Evolutionary conservation across 805 yeast species (phyloP).

Genomic region (Candida manassasensis): DNA sequence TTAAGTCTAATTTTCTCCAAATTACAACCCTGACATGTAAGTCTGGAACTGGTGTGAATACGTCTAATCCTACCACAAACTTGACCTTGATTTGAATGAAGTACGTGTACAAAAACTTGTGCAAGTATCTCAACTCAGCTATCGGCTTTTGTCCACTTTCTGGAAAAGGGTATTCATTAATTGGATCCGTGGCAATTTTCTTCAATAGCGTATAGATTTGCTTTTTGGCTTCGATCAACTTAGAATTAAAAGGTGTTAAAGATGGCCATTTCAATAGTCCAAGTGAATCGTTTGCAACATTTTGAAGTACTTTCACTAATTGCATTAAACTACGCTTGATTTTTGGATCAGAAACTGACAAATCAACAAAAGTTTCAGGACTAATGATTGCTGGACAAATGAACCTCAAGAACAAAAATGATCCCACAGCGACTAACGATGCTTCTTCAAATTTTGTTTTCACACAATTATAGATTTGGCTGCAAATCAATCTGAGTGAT

Average conservation of each 20-base stretch:
- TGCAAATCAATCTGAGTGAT: conserved; percentile 68
- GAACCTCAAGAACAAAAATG: conserved; percentile 78
- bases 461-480: conserved; percentile 56
- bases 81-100: conserved; percentile 25
- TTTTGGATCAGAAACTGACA: conserved; percentile 23
- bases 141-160: conserved; percentile 22
- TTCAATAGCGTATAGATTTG: conserved; percentile 27
- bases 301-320: conserved; percentile 78
- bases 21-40: conserved; percentile 19
- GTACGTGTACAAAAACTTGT: conserved; percentile 35
- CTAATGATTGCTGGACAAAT: conserved; percentile 89
- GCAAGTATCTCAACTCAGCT: conserved; percentile 36
- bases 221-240: conserved; percentile 25
- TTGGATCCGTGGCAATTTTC: conserved; percentile 16
- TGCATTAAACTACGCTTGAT: conserved; percentile 67
- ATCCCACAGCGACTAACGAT: conserved; percentile 67
- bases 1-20: conserved; percentile 41
- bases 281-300: conserved; percentile 79
- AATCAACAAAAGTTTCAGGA: conserved; percentile 58
- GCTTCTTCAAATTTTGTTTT: conserved; percentile 59
- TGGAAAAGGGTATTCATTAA: conserved; percentile 23
- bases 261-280: conserved; percentile 62
- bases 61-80: conserved; percentile 20
- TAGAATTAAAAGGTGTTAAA: conserved; percentile 37
- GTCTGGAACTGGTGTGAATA: conserved; percentile 7